Conservation (phyloP, 2,329 filamentous ascomycete genomes). For the Elsinoe fawcettii region DNA sequence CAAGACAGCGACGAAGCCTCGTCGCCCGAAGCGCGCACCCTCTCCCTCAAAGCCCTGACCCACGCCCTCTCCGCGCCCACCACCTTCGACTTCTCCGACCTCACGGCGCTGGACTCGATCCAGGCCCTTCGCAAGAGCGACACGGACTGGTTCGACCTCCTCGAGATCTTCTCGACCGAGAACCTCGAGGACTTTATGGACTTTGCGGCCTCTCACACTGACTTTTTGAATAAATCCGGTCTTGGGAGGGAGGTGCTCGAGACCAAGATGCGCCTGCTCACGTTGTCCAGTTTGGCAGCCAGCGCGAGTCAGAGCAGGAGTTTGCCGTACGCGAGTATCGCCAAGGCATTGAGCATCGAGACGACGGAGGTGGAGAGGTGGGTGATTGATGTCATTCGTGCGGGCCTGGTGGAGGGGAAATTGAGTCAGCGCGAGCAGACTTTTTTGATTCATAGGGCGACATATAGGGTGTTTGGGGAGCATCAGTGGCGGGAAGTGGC, state of each 20-base stretch:
- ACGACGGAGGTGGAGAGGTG: slow-evolving; percentile 87
- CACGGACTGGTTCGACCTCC: slow-evolving; percentile 77
- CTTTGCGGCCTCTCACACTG: slow-evolving; percentile 85
- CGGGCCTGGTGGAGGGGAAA: slow-evolving; percentile 91
- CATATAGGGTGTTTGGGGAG: slow-evolving; percentile 93
- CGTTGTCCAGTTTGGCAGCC: slow-evolving; percentile 81
- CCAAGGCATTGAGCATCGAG: slow-evolving; percentile 75
- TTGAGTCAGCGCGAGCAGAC: slow-evolving; percentile 86
- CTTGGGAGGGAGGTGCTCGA: slow-evolving; percentile 66
- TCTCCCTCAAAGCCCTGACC: slow-evolving; percentile 58
- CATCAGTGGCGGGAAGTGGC: slow-evolving; percentile 97
- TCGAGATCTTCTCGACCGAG: slow-evolving; percentile 92
- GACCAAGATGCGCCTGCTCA: slow-evolving; percentile 94
- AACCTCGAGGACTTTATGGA: slow-evolving; percentile 92
- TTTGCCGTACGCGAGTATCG: slow-evolving; percentile 79
- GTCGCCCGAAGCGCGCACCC: slow-evolving; percentile 47
- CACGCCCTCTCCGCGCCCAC: slow-evolving; percentile 57
- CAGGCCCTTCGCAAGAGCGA: slow-evolving; percentile 82
- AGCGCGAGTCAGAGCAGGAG: slow-evolving; percentile 69
- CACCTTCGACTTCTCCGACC: slow-evolving; percentile 66
- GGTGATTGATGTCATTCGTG: slow-evolving; percentile 97
- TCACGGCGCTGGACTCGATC: slow-evolving; percentile 65
- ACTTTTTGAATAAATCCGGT: slow-evolving; percentile 60
- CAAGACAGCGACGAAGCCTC: slow-evolving; percentile 49
- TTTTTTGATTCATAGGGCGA: slow-evolving; percentile 92